Evolutionary conservation across 768 basidiomycete genomes (phyloP), one percentile per base, ranked within the genome.

Genomic region (Tricholomella constricta): DNA sequence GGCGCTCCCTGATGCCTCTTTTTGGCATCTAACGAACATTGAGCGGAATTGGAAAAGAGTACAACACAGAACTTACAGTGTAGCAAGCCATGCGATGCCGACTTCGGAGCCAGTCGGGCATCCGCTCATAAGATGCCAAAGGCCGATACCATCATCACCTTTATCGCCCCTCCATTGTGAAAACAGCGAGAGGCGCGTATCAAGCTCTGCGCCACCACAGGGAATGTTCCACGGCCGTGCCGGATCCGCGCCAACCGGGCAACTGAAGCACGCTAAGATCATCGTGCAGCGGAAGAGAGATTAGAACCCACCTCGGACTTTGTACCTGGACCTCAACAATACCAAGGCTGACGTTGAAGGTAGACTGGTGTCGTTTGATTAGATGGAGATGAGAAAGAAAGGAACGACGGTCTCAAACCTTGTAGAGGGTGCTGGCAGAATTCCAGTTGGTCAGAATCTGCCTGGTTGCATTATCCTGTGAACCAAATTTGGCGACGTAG

Each of bases 101-200:
- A 88, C 84, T 69, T 91, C 89, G 9, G 82, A 79, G n/a, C 88
- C 88, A 8, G 87, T 86, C 3, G 86, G 83, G 60, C 90, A 91
- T 22, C 84, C 85, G 57, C 88, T 91, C 86, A 94, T 88, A 11
- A 94, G 73, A 72, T 94, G 92, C 89, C 91, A 94, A 26, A 96
- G 75, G 2, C 92, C 93, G 19, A 80, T 83, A 15, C 83, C 80
- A 64, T 93, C 91, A n/a, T 77, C 69, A 6, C 86, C 82, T 59
- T 85, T 86, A 38, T 71, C 62, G 0, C 91, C 91, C 52, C 93
- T 77, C 92, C 92, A 96, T 54, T 83, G 72, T 4, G 88, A 89
- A 69, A 96, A 94, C 3, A 83, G 67, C 14, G 89, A 91, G 23
- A 94, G 75, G 4, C 92, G 82, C 36, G 78, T 68, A 66, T 91